Evolutionary conservation across 768 basidiomycete genomes (phyloP).

Genomic region (Collybiopsis confluens): DNA sequence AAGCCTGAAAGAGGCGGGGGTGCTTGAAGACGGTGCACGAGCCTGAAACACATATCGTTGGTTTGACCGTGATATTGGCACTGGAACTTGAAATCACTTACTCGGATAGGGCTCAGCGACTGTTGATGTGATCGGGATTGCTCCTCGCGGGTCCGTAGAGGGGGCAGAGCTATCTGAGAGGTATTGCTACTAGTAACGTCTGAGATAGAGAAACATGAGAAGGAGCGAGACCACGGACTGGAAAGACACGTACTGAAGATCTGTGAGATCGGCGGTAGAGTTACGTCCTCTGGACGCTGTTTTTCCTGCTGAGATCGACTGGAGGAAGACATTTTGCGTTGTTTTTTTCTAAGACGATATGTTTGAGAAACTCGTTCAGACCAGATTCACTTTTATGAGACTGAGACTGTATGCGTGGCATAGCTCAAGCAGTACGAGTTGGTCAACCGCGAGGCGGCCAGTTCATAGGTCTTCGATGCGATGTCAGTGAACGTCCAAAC

Average conservation of each 20-base stretch:
- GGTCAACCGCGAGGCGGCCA: neutral
- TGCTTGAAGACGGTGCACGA: neutral
- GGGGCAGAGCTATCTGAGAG: conserved; percentile 7
- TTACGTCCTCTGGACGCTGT: conserved; percentile 8
- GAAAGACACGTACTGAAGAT: conserved; percentile 10
- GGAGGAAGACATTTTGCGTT: neutral
- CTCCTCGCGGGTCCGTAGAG: neutral
- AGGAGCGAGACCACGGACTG: neutral
- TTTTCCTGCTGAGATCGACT: neutral
- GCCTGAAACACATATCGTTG: neutral
- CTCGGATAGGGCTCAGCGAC: neutral
- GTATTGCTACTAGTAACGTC: conserved; percentile 2
- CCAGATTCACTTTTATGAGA: neutral
- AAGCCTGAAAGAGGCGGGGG: neutral
- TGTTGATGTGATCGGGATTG: neutral
- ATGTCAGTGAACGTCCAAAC: neutral
- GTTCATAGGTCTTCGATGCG: neutral
- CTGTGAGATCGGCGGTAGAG: conserved; percentile 14
- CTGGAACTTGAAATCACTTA: neutral
- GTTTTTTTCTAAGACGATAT: neutral
- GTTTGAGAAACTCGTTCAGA: no score
- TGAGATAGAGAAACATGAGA: neutral
- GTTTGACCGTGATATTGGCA: neutral
- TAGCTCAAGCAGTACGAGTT: neutral
- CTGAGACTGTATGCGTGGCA: neutral